Evolutionary conservation across 140 eudicot species (phyloP).

Genomic region (Erigeron philadelphicus): DNA sequence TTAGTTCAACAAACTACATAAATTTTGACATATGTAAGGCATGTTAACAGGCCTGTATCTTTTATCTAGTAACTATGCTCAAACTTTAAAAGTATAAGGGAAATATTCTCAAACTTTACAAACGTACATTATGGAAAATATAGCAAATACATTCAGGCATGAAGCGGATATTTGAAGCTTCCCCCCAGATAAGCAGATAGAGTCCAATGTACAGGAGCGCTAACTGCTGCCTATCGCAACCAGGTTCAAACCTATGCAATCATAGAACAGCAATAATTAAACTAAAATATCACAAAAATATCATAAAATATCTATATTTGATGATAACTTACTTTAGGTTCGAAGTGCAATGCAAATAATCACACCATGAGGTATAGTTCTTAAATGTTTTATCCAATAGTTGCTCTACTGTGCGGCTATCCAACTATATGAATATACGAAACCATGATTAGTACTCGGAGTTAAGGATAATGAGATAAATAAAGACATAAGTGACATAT

Average conservation of each 20-base stretch:
- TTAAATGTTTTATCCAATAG: conserved; percentile 74
- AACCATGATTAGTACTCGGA: neutral
- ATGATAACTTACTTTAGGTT: conserved; percentile 59
- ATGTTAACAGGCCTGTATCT: conserved; percentile 8
- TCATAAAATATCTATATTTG: conserved; percentile 1
- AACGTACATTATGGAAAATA: conserved; percentile 84
- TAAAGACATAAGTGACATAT: neutral
- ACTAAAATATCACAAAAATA: neutral
- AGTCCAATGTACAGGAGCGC: conserved; percentile 92
- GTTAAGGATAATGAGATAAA: conserved; percentile 10
- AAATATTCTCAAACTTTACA: conserved; percentile 2
- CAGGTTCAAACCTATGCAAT: conserved; percentile 48
- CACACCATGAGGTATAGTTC: conserved; percentile 81
- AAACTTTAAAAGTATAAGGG: conserved; percentile 11
- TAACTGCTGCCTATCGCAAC: conserved; percentile 60
- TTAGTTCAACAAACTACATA: neutral
- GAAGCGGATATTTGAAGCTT: conserved; percentile 97
- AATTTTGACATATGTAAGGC: neutral
- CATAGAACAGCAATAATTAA: neutral
- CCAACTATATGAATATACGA: conserved; percentile 48
- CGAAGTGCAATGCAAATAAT: conserved; percentile 65
- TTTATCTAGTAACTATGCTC: conserved; percentile 2
- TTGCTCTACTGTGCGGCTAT: conserved; percentile 43
- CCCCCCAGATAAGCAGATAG: conserved; percentile 98
- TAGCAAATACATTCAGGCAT: conserved; percentile 99